These are phyloP conservation scores for Ophiocordyceps camponoti-saundersi DNA, from an alignment of 2,329 filamentous ascomycete genomes.

Conservation along the genomic window DNA sequence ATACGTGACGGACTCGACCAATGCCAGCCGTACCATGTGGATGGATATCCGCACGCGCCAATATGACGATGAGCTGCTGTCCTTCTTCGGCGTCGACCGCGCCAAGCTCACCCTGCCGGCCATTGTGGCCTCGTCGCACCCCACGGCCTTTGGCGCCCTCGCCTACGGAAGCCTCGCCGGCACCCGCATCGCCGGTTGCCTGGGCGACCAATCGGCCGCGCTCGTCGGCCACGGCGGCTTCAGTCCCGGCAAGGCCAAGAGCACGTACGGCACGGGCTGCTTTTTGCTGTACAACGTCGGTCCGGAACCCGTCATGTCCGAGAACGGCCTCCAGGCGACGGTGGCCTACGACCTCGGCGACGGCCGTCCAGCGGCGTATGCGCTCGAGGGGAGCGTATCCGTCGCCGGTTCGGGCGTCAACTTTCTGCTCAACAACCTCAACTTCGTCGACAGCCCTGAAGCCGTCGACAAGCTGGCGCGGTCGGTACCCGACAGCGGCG, in stretches of 20 bases:
- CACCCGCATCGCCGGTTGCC: constrained; percentile 60
- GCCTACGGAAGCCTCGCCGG: constrained; percentile 49
- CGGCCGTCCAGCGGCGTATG: constrained; percentile 47
- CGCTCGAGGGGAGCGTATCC: constrained; percentile 69
- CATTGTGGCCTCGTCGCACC: constrained; percentile 67
- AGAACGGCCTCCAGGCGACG: constrained; percentile 67
- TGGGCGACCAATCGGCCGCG: constrained; percentile 76
- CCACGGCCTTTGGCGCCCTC: constrained; percentile 54
- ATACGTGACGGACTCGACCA: constrained; percentile 73
- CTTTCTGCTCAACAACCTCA: constrained; percentile 49
- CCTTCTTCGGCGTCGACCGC: constrained; percentile 58
- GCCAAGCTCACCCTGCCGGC: constrained; percentile 61
- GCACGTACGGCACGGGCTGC: constrained; percentile 81
- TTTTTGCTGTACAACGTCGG: constrained; percentile 85
- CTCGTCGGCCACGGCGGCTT: constrained; percentile 79
- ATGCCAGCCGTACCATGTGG: constrained; percentile 86
- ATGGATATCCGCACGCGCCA: constrained; percentile 71
- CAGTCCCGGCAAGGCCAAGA: constrained; percentile 67
- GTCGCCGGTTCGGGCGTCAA: constrained; percentile 70
- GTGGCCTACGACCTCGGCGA: constrained; percentile 69
- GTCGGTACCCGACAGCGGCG: constrained; percentile 54
- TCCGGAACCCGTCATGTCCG: constrained; percentile 68
- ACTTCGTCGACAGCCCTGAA: constrained; percentile 34
- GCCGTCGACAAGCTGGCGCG: constrained; percentile 33
- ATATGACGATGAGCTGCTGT: constrained; percentile 61